Evolutionary conservation across 176 grass and related monocot genomes (phyloP).

Genomic region (Avena atlantica): DNA sequence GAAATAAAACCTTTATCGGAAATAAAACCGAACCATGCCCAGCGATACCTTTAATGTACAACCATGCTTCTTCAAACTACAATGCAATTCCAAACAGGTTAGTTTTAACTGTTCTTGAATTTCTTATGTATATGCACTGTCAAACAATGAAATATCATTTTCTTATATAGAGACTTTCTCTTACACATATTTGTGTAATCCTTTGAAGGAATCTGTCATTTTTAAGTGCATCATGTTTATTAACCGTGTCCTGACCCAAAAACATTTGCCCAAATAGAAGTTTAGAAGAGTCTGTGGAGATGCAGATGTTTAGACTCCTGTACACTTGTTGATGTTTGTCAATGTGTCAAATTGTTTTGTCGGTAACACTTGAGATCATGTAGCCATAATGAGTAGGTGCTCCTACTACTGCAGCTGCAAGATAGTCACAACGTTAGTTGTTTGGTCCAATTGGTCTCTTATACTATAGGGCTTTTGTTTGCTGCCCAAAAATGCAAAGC

Average conservation of each 20-base stretch:
- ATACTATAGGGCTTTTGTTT: slow-evolving; percentile 28
- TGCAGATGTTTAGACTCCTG: neutral
- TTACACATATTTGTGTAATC: slow-evolving; percentile 17
- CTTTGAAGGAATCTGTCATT: slow-evolving; percentile 14
- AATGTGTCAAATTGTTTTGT: neutral
- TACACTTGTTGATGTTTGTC: slow-evolving; percentile 17
- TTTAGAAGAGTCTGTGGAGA: neutral
- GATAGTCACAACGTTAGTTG: neutral
- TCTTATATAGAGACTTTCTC: neutral
- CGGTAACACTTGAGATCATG: slow-evolving; percentile 9
- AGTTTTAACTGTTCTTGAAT: slow-evolving; percentile 22
- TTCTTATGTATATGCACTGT: slow-evolving; percentile 10
- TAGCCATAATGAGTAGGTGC: neutral
- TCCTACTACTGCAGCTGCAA: slow-evolving; percentile 5
- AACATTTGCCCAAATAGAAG: neutral
- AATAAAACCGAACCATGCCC: slow-evolving; percentile 51
- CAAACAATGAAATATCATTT: slow-evolving; percentile 16
- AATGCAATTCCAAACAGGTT: slow-evolving; percentile 57
- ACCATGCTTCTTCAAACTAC: slow-evolving; percentile 47
- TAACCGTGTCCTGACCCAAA: neutral
- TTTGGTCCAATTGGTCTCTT: neutral
- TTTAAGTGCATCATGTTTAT: neutral
- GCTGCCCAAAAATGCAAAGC: neutral
- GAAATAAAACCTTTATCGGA: slow-evolving; percentile 67
- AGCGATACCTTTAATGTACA: slow-evolving; percentile 40